These are phyloP conservation scores for Marasmius tenuissimus DNA, from an alignment of 1,284 basidiomycete genomes.

Conservation along the genomic window DNA sequence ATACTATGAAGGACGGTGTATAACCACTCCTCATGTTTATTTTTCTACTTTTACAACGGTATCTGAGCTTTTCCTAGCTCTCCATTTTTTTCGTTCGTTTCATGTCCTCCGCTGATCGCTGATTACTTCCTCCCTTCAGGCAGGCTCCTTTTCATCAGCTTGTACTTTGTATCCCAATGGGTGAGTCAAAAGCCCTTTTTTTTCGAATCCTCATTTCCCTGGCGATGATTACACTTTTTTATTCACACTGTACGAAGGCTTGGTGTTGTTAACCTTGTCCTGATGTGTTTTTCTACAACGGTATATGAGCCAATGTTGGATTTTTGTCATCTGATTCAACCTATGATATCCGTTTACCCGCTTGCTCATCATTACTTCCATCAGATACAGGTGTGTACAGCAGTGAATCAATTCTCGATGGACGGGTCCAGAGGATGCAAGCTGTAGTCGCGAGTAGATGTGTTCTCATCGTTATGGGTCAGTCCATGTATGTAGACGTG, in stretches of 20 bases:
- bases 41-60: constrained; percentile 51
- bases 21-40: constrained; percentile 32
- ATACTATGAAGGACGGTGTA: constrained; percentile 40
- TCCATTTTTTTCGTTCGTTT: constrained; percentile 8
- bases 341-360: constrained; percentile 4
- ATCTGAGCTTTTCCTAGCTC: constrained; percentile 47
- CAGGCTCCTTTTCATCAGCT: not conserved
- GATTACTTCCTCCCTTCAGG: not conserved
- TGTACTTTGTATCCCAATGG: not conserved
- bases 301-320: constrained; percentile 52
- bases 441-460: not conserved
- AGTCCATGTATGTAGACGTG: too few relatives aligned
- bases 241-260: constrained; percentile 52
- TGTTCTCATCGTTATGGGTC: not conserved
- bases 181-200: not conserved
- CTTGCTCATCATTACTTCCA: constrained; percentile 5
- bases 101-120: not conserved
- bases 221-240: constrained; percentile 40
- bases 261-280: constrained; percentile 26
- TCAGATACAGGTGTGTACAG: not conserved
- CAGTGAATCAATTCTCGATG: not conserved
- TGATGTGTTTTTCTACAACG: constrained; percentile 53
- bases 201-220: not conserved
- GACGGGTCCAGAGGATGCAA: not conserved
- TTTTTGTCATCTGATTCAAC: constrained; percentile 14